Percentiles rank a stretch among this genome's conserved stretches.
phyloP scores from a whole-genome alignment of 192 early-diverging fungal genomes.

The Endogone sp. region DNA sequence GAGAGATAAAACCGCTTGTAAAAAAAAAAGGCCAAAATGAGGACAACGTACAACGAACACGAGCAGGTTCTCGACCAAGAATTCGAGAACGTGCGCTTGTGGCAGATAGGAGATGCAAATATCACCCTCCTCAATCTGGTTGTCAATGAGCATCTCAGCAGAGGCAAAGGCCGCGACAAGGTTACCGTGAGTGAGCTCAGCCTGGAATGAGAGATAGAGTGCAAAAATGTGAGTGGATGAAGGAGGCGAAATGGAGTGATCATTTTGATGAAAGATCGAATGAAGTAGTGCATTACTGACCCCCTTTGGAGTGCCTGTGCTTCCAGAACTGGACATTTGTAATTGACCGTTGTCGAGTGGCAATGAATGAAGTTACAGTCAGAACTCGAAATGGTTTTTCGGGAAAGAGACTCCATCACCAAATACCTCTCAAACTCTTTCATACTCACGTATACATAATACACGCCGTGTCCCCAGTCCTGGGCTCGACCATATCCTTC shows the following conservation, averaged over 20 bases:
- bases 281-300: too few species aligned
- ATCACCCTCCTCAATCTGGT: constrained; percentile 19
- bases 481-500: constrained; percentile 27
- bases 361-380: too few species aligned
- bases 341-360: constrained; percentile 23
- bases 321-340: constrained; percentile 67
- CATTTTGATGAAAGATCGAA: too few species aligned
- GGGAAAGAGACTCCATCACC: too few species aligned
- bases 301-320: constrained; percentile 74
- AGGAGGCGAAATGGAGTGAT: too few species aligned
- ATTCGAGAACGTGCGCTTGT: constrained; percentile 67
- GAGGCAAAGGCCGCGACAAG: constrained; percentile 57
- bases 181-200: constrained; percentile 59
- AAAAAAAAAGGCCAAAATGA: too few species aligned
- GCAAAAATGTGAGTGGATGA: too few species aligned
- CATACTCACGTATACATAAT: constrained; percentile 53
- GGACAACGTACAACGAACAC: too few species aligned
- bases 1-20: too few species aligned
- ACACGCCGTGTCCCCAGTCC: constrained; percentile 39
- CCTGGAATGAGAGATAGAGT: too few species aligned
- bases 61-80: constrained; percentile 49
- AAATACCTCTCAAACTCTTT: too few species aligned
- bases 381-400: too few species aligned
- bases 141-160: constrained; percentile 20
- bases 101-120: constrained; percentile 55